Base-by-base conservation (phyloP, 768 basidiomycete genomes). In the Hortiboletus campestris region DNA sequence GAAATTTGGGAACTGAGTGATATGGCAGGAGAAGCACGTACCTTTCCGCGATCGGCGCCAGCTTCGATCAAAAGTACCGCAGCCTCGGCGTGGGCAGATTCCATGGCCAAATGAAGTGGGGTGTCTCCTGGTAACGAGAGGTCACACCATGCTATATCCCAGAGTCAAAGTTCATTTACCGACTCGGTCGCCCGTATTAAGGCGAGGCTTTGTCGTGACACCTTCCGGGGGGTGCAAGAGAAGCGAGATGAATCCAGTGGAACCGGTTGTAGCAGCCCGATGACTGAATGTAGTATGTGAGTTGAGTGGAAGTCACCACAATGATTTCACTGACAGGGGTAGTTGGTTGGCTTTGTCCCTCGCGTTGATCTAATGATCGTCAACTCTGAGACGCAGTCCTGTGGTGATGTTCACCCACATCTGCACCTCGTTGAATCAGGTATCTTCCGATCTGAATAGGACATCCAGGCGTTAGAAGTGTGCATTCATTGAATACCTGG, bases 41-140 rank as follows among this genome's bases (percentile, higher is more conserved):
- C 94, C 63, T 91, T 80, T 61, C 82, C 82, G 31, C 96, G 85
- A 78, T 98, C 96, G 9, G 95, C 95, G 19, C 96, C 96, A 44
- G 93, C 95, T 68, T 96, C 92, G 56, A 99, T 96, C 48, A 99
- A 80, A 47, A 89, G 71, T 2, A 94, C 89, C 11, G 96, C 96
- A 16, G 86, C 89, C 67, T 93, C 87, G 14, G 91, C 96, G 67
- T 98, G 91, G 17, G 88, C 96, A 51, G 91, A 94, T 65, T 99
- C 96, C 88, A 99, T 89, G 17, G 96, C 95, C 32, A 99, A 83
- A 78, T 99, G 97, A 36, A 99, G 76, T 2, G 97, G 94, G 2
- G 97, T 98, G 67, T 98, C 97, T 48, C 96, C 95, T 91, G 65
- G 50, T 53, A 63, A 63, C 43, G 46, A 56, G 29, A 54, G 17